Evolutionary conservation across 2,329 filamentous ascomycete genomes (phyloP).

Genomic region (Colletotrichum tanaceti): DNA sequence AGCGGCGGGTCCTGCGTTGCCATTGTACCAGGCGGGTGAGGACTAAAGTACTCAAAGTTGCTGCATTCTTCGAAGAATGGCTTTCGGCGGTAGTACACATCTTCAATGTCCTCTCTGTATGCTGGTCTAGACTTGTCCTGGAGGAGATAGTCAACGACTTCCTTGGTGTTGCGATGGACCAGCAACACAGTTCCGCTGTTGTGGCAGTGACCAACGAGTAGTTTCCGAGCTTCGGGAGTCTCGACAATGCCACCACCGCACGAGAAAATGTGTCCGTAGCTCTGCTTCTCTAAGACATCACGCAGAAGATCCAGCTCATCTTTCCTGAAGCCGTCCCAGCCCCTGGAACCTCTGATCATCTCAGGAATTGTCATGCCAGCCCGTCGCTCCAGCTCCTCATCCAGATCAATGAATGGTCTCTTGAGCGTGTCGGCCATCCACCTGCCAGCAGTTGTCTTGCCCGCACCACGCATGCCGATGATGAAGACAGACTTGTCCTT

Average conservation of each 20-base stretch:
- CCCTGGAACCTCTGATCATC: constrained; percentile 76
- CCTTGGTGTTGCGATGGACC: constrained; percentile 86
- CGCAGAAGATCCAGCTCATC: constrained; percentile 81
- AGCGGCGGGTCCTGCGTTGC: constrained; percentile 29
- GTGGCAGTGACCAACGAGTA: constrained; percentile 79
- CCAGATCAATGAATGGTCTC: constrained; percentile 85
- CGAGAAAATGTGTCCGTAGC: constrained; percentile 84
- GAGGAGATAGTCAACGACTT: constrained; percentile 89
- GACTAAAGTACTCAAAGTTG: constrained; percentile 93
- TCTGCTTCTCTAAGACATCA: constrained; percentile 78
- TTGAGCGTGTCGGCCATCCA: constrained; percentile 84
- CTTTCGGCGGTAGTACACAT: constrained; percentile 88
- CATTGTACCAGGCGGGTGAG: constrained; percentile 57
- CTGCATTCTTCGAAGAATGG: constrained; percentile 93
- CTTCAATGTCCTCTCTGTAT: constrained; percentile 91
- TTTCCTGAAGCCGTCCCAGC: constrained; percentile 90
- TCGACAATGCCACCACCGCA: constrained; percentile 96
- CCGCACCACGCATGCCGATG: constrained; percentile 96
- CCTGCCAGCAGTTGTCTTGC: constrained; percentile 91
- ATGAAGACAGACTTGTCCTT: constrained; percentile 82
- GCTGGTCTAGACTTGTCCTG: constrained; percentile 91
- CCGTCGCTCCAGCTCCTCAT: constrained; percentile 83
- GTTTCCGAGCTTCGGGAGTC: constrained; percentile 78
- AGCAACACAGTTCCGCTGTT: constrained; percentile 86
- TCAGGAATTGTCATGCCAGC: constrained; percentile 84